Conservation (phyloP, 148 eudicot species). For the Camellia lanceoleosa region DNA sequence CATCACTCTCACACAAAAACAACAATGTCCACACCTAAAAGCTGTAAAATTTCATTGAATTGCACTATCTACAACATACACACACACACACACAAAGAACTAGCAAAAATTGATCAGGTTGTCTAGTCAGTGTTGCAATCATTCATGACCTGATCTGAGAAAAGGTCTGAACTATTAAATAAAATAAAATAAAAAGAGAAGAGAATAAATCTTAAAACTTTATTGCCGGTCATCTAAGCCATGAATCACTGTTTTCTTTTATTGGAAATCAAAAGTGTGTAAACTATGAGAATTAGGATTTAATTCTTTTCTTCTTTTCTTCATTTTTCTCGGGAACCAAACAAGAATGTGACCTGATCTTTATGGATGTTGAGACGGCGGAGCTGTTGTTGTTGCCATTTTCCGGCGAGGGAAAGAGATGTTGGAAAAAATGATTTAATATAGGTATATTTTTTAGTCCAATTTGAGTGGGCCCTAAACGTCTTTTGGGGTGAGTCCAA, state of each 20-base stretch:
- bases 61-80: background rate
- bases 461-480: too few species aligned
- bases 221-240: background rate
- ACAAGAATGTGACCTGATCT: conserved; percentile 57
- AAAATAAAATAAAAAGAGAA: too few species aligned
- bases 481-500: too few species aligned
- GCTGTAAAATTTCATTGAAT: background rate
- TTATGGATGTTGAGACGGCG: conserved; percentile 98
- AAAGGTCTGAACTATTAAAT: too few species aligned
- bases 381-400: conserved; percentile 94
- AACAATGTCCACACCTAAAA: background rate
- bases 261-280: background rate
- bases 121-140: background rate
- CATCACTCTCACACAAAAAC: background rate
- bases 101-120: background rate
- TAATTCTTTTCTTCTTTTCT: background rate
- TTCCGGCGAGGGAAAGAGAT: conserved; percentile 76
- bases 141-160: background rate
- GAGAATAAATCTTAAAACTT: background rate
- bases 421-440: too few species aligned
- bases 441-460: too few species aligned
- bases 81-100: background rate
- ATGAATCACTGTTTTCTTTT: background rate
- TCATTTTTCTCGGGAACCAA: background rate
- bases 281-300: background rate